Evolutionary conservation across 2,329 filamentous ascomycete species (phyloP).

Genomic region (Scleromitrula shiraiana): DNA sequence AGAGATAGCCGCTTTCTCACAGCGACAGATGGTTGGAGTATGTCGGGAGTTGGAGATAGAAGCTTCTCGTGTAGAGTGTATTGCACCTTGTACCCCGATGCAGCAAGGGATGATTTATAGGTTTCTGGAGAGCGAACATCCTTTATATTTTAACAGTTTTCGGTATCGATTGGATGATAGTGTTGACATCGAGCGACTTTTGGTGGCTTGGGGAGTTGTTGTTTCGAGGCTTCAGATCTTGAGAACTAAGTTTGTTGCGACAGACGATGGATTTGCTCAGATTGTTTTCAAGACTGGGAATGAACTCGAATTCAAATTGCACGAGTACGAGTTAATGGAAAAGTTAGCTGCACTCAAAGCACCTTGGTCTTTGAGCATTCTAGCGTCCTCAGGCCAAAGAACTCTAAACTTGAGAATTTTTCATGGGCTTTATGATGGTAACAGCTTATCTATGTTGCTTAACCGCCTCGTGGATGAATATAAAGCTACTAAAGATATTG

Average conservation of each 20-base stretch:
- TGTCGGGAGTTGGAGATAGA: constrained; percentile 43
- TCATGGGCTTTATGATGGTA: constrained; percentile 82
- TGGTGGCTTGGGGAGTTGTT: constrained; percentile 48
- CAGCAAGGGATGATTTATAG: constrained; percentile 81
- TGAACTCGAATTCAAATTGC: constrained; percentile 36
- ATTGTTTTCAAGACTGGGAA: constrained; percentile 45
- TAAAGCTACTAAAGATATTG: constrained; percentile 19
- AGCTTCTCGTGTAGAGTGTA: constrained; percentile 53
- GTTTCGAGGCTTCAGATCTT: constrained; percentile 53
- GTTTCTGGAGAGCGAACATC: constrained; percentile 47
- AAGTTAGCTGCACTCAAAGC: constrained; percentile 22
- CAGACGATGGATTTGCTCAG: constrained; percentile 70
- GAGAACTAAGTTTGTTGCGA: constrained; percentile 64
- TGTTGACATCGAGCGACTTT: constrained; percentile 42
- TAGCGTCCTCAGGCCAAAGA: background rate
- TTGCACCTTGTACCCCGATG: constrained; percentile 76
- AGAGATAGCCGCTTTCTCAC: constrained; percentile 34
- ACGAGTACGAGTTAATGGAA: constrained; percentile 21
- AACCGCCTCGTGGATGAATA: constrained; percentile 49
- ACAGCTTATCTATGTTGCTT: constrained; percentile 64
- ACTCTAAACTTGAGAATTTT: constrained; percentile 63
- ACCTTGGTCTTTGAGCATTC: constrained; percentile 20
- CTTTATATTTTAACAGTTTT: constrained; percentile 74
- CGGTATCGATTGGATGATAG: constrained; percentile 43
- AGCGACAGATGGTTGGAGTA: constrained; percentile 23